Percentiles rank a stretch among this genome's conserved stretches.
phyloP scores from a whole-genome alignment of 805 yeast species.

The Komagataella kurtzmanii region DNA sequence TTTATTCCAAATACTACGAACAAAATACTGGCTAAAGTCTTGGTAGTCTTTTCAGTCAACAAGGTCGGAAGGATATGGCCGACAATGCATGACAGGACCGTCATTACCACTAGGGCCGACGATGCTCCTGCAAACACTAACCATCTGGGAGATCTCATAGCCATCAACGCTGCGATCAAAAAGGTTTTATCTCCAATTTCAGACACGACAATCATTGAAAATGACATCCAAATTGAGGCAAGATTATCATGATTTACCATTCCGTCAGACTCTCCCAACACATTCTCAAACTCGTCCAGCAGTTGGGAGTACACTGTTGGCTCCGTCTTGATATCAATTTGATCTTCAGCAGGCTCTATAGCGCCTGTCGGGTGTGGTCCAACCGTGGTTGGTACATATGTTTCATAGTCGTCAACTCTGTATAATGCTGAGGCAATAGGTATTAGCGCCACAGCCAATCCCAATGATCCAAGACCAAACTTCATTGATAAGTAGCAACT shows the following conservation, averaged over 20 bases:
- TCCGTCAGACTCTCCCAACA: neutral
- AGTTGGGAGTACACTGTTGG: neutral
- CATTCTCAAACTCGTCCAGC: neutral
- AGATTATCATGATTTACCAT: neutral
- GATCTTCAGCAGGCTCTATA: neutral
- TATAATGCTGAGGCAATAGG: neutral
- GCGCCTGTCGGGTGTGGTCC: neutral
- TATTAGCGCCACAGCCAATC: neutral
- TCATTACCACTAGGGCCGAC: slow-evolving; percentile 78
- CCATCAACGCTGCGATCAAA: slow-evolving; percentile 93
- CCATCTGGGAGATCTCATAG: slow-evolving; percentile 80
- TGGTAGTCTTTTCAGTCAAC: slow-evolving; percentile 68
- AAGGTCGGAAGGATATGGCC: slow-evolving; percentile 87
- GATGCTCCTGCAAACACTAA: slow-evolving; percentile 87
- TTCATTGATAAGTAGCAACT: neutral
- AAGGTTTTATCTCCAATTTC: slow-evolving; percentile 98
- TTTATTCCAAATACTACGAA: slow-evolving; percentile 76
- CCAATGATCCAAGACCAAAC: neutral
- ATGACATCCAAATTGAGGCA: slow-evolving; percentile 62
- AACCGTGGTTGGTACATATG: neutral
- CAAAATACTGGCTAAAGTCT: slow-evolving; percentile 65
- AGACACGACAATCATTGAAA: slow-evolving; percentile 85
- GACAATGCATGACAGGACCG: slow-evolving; percentile 76
- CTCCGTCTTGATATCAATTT: neutral
- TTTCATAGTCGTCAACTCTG: neutral